phyloP scores from a whole-genome alignment of 257 asterid genomes.

The Striga asiatica region DNA sequence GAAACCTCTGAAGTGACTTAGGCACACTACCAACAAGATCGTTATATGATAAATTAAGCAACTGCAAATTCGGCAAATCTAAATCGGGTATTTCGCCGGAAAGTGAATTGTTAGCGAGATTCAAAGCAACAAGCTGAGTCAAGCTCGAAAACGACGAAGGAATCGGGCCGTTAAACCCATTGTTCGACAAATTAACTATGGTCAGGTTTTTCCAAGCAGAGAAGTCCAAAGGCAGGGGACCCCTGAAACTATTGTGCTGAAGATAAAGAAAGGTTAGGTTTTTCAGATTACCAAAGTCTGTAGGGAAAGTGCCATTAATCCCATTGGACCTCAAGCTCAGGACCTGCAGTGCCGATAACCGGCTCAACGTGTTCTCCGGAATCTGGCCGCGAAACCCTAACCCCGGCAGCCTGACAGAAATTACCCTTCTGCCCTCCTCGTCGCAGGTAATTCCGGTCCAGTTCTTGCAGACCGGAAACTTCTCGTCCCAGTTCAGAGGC shows the following conservation, averaged over 20 bases:
- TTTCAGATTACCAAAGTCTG: conserved; percentile 54
- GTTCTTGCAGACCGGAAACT: conserved; percentile 48
- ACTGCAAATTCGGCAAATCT: conserved; percentile 39
- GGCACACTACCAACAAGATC: conserved; percentile 71
- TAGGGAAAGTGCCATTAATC: conserved; percentile 64
- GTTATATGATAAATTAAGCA: conserved; percentile 63
- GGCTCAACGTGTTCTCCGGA: conserved; percentile 55
- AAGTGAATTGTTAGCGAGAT: conserved; percentile 63
- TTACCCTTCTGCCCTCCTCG: conserved; percentile 67
- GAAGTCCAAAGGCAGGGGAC: conserved; percentile 64
- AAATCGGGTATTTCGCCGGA: conserved; percentile 66
- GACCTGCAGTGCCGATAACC: conserved; percentile 82
- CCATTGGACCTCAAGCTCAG: conserved; percentile 93
- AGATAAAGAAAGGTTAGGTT: conserved; percentile 68
- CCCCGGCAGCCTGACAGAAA: conserved; percentile 68
- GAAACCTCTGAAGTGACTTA: conserved; percentile 64
- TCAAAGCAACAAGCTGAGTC: conserved; percentile 43
- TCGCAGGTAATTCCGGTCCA: conserved; percentile 83
- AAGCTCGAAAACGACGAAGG: conserved; percentile 48
- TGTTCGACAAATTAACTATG: conserved; percentile 49
- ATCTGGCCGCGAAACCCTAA: conserved; percentile 80
- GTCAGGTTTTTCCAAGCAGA: conserved; percentile 63
- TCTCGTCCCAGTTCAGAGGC: conserved; percentile 56
- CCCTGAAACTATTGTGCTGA: conserved; percentile 74
- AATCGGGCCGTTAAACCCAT: conserved; percentile 53